Evolutionary conservation across 2,329 filamentous ascomycete genomes (phyloP).

Genomic region (Pseudocercospora eumusae): DNA sequence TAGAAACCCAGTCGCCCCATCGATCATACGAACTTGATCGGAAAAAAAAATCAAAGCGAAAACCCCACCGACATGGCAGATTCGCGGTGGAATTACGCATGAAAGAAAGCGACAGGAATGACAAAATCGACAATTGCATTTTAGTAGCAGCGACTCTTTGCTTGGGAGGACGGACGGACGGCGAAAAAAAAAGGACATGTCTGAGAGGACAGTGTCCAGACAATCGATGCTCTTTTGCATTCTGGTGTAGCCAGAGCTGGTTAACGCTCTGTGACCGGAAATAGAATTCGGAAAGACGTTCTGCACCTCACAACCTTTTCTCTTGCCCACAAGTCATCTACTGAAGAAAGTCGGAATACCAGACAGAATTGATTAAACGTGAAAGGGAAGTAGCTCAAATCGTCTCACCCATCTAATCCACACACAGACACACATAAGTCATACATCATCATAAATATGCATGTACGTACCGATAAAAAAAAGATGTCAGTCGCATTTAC

Average conservation of each 20-base stretch:
- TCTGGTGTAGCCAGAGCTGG: not conserved
- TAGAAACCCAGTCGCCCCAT: conserved; percentile 40
- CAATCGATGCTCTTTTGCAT: conserved; percentile 1
- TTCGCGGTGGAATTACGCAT: not conserved
- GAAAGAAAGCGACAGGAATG: not conserved
- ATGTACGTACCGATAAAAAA: too few relatives aligned
- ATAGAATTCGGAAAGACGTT: not conserved
- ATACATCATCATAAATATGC: not conserved
- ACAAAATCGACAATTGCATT: not conserved
- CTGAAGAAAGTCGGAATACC: too few relatives aligned
- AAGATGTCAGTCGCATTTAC: too few relatives aligned
- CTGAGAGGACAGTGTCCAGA: not conserved
- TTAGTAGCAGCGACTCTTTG: not conserved
- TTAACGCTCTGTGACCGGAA: not conserved
- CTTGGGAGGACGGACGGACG: not conserved
- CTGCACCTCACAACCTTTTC: not conserved
- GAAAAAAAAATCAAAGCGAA: not conserved
- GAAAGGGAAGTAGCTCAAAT: too few relatives aligned
- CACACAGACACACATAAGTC: not conserved
- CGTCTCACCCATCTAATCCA: not conserved
- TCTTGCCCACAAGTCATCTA: too few relatives aligned
- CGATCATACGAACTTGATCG: not conserved
- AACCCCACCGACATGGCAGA: not conserved
- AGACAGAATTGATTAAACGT: too few relatives aligned
- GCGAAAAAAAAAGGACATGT: not conserved